A percentile compares a stretch with the other conserved stretches of the same genome.
These are phyloP conservation scores for Coccinonectria pachysandricola DNA, from an alignment of 2,329 filamentous ascomycete genomes.

Conservation along the genomic window DNA sequence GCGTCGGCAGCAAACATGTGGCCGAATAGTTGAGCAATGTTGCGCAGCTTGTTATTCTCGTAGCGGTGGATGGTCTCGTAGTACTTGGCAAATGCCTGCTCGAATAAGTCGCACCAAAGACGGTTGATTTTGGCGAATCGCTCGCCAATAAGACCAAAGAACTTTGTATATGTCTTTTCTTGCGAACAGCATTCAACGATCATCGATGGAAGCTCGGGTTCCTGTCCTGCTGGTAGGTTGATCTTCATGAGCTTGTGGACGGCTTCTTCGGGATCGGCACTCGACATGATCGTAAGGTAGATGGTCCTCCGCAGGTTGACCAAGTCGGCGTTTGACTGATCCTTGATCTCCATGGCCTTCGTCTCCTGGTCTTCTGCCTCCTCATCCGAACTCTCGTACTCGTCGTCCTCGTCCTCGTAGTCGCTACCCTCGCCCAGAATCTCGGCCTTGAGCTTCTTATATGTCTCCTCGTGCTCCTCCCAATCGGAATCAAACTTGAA, in stretches of 20 bases:
- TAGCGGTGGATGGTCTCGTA: constrained; percentile 97
- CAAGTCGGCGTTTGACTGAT: constrained; percentile 91
- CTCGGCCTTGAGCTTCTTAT: constrained; percentile 82
- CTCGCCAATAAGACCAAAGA: constrained; percentile 90
- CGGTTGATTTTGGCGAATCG: constrained; percentile 93
- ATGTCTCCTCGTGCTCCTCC: constrained; percentile 83
- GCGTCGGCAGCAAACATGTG: constrained; percentile 82
- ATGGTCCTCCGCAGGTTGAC: constrained; percentile 90
- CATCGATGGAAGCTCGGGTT: constrained; percentile 90
- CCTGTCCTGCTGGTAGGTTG: constrained; percentile 74
- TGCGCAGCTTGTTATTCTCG: constrained; percentile 89
- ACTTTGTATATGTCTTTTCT: constrained; percentile 94
- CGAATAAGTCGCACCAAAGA: constrained; percentile 87
- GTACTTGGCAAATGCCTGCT: constrained; percentile 81
- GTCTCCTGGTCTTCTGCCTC: constrained; percentile 68
- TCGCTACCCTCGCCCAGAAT: constrained; percentile 91
- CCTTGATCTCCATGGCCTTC: constrained; percentile 88
- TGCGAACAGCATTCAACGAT: constrained; percentile 94
- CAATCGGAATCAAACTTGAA: constrained; percentile 91
- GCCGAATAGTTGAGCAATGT: constrained; percentile 90
- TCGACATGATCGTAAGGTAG: constrained; percentile 96
- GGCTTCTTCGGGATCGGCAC: constrained; percentile 90
- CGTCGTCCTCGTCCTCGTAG: constrained; percentile 55
- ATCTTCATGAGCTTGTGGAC: constrained; percentile 96
- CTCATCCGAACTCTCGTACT: constrained; percentile 57